Conservation (phyloP, 192 early-diverging fungal species). For the Coemansia sp. region DNA sequence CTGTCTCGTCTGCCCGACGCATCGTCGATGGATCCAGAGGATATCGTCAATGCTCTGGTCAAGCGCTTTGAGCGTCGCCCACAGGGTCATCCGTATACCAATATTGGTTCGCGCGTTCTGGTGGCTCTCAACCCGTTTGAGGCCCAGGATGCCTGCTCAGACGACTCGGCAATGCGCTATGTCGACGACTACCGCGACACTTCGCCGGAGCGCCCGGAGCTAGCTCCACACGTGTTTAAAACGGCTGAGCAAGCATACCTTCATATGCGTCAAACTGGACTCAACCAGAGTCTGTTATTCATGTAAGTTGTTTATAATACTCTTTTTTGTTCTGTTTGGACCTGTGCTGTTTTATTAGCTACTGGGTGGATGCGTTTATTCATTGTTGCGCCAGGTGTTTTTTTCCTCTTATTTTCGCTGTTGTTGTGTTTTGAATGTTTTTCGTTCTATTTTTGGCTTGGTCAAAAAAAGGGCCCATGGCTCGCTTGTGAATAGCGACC, state of each 20-base stretch:
- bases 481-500: no score
- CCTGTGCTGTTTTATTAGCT: neutral
- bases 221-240: conserved; percentile 70
- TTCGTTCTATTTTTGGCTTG: no score
- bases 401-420: no score
- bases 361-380: no score
- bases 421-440: no score
- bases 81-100: conserved; percentile 65
- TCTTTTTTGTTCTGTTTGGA: conserved; percentile 51
- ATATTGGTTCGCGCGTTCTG: conserved; percentile 67
- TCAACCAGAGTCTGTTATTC: conserved; percentile 71
- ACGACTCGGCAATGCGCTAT: conserved; percentile 69
- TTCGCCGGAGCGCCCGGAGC: conserved; percentile 35
- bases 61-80: conserved; percentile 53
- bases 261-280: conserved; percentile 70
- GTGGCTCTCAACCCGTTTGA: conserved; percentile 71
- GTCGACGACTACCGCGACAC: conserved; percentile 74
- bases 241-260: conserved; percentile 74
- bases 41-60: conserved; percentile 46
- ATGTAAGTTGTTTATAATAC: conserved; percentile 39
- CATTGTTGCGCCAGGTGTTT: no score
- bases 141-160: conserved; percentile 60
- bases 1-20: conserved; percentile 49
- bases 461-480: no score
- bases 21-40: conserved; percentile 38